phyloP scores from a whole-genome alignment of 1,284 basidiomycete genomes.

The Leccinum pseudoinsigne region DNA sequence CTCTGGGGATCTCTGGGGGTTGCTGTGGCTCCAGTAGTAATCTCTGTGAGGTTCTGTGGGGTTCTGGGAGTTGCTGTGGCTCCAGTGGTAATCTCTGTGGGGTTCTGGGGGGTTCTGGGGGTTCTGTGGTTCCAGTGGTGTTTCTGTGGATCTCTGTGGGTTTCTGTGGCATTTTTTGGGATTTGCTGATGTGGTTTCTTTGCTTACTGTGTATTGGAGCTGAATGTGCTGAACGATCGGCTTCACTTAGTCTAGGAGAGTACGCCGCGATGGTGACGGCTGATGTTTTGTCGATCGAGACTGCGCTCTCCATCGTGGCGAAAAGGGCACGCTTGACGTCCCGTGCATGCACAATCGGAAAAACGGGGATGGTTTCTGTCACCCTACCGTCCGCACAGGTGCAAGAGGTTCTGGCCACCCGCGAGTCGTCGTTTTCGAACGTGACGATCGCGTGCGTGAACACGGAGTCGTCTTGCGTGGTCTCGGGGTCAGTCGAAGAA shows the following conservation, averaged over 20 bases:
- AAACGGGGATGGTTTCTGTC: conserved; percentile 63
- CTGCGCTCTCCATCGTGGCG: conserved; percentile 58
- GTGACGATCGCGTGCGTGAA: conserved; percentile 64
- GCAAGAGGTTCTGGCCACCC: conserved; percentile 35
- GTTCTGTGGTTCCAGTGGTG: too few relatives aligned
- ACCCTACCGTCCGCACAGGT: conserved; percentile 39
- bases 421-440: conserved; percentile 33
- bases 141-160: too few relatives aligned
- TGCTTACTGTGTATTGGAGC: neutral
- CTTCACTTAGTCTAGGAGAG: conserved; percentile 57
- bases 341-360: conserved; percentile 41
- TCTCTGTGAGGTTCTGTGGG: too few relatives aligned
- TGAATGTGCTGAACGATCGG: neutral
- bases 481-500: conserved; percentile 50
- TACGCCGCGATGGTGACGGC: conserved; percentile 65
- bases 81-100: too few relatives aligned
- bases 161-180: too few relatives aligned
- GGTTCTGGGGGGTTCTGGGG: too few relatives aligned
- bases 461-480: conserved; percentile 52
- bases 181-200: neutral
- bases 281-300: conserved; percentile 52
- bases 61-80: too few relatives aligned
- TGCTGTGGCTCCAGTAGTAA: too few relatives aligned
- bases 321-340: conserved; percentile 55
- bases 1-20: too few relatives aligned